phyloP scores from a whole-genome alignment of 495 filamentous ascomycete species.

The Aspergillus incahuasiensis region DNA sequence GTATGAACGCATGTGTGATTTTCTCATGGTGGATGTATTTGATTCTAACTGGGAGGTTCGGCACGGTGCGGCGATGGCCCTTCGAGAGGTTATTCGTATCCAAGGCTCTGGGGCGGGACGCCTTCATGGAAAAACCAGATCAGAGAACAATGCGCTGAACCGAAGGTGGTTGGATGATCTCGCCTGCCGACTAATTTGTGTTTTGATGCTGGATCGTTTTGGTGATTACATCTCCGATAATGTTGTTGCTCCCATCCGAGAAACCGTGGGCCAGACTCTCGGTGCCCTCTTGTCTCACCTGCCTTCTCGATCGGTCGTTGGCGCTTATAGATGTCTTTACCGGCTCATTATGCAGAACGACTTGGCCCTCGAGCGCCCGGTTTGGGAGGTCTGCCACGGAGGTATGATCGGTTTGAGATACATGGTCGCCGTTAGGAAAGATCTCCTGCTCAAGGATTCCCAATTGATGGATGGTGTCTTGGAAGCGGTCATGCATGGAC shows the following conservation, averaged over 20 bases:
- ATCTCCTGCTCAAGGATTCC: slow-evolving; percentile 75
- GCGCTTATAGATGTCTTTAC: slow-evolving; percentile 74
- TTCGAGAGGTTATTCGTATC: slow-evolving; percentile 86
- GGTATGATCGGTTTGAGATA: slow-evolving; percentile 96
- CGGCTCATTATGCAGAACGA: slow-evolving; percentile 90
- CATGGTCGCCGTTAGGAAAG: slow-evolving; percentile 88
- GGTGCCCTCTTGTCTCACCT: slow-evolving; percentile 83
- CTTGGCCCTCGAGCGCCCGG: slow-evolving; percentile 58
- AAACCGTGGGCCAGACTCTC: slow-evolving; percentile 93
- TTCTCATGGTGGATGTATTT: slow-evolving; percentile 87
- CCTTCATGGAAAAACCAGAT: slow-evolving; percentile 58
- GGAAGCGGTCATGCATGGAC: slow-evolving; percentile 86
- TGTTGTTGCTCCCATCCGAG: slow-evolving; percentile 90
- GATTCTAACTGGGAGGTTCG: slow-evolving; percentile 93
- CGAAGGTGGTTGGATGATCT: slow-evolving; percentile 86
- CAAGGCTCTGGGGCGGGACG: slow-evolving; percentile 92
- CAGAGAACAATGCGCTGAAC: slow-evolving; percentile 75
- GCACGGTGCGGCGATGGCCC: slow-evolving; percentile 94
- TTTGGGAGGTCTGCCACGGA: slow-evolving; percentile 95
- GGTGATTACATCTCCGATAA: slow-evolving; percentile 97
- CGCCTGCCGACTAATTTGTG: slow-evolving; percentile 85
- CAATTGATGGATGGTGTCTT: slow-evolving; percentile 91
- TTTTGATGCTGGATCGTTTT: slow-evolving; percentile 95
- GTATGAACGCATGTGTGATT: slow-evolving; percentile 87
- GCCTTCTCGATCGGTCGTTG: slow-evolving; percentile 65